A percentile compares a stretch with the other conserved stretches of the same genome.
Evolutionary conservation across 1,284 basidiomycete genomes (phyloP).

Genomic region (Flammula alnicola): DNA sequence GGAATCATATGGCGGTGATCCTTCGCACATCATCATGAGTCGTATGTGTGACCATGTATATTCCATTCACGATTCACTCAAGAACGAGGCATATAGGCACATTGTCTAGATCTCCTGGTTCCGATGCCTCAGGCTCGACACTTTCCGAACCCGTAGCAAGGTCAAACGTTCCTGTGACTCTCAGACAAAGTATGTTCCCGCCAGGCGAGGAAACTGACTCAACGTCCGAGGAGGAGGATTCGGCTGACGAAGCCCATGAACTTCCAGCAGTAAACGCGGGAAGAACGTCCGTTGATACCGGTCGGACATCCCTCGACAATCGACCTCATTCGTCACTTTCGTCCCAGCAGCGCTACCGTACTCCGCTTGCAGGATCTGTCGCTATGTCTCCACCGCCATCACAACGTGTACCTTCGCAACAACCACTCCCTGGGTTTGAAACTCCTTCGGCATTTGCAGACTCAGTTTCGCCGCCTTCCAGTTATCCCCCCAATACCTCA

Average conservation of each 20-base stretch:
- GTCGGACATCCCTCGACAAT: slow-evolving; percentile 39
- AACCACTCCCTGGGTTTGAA: slow-evolving; percentile 75
- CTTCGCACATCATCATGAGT: slow-evolving; percentile 70
- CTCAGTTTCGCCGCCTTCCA: slow-evolving; percentile 44
- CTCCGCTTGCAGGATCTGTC: slow-evolving; percentile 69
- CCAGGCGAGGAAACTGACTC: slow-evolving; percentile 25
- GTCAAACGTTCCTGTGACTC: slow-evolving; percentile 2
- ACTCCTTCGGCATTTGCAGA: slow-evolving; percentile 75
- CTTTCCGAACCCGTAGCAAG: slow-evolving; percentile 44
- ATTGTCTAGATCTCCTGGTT: slow-evolving; percentile 51
- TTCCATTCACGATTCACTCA: slow-evolving; percentile 8
- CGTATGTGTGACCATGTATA: slow-evolving; percentile 49
- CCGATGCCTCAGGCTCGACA: slow-evolving; percentile 66
- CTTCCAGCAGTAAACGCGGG: slow-evolving; percentile 40
- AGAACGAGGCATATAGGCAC: slow-evolving; percentile 41
- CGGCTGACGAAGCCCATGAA: slow-evolving; percentile 52
- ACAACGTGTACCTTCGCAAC: slow-evolving; percentile 46
- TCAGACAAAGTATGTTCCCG: slow-evolving; percentile 19
- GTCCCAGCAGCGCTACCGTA: slow-evolving; percentile 72
- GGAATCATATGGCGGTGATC: slow-evolving; percentile 77
- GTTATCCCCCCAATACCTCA: slow-evolving; percentile 41
- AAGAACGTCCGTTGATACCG: slow-evolving; percentile 23
- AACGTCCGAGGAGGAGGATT: slow-evolving; percentile 37
- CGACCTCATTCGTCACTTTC: slow-evolving; percentile 77
- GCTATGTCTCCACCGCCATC: slow-evolving; percentile 58